These are phyloP conservation scores for Solanum hybrid DNA, from an alignment of 305 asterid genomes.

Conservation along the genomic window DNA sequence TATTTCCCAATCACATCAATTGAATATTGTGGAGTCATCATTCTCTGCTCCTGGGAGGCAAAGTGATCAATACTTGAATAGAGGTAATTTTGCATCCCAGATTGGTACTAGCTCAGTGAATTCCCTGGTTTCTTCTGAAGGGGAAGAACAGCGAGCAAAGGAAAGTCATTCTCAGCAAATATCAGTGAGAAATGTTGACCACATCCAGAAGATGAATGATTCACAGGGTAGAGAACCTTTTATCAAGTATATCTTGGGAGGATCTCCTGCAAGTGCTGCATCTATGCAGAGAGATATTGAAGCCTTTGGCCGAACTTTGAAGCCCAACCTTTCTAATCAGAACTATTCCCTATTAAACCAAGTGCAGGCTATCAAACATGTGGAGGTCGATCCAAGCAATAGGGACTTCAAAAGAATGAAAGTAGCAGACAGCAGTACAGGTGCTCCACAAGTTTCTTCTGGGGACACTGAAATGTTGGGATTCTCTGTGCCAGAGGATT, in stretches of 20 bases:
- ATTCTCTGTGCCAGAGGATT: slow-evolving; percentile 27
- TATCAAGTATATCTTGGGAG: slow-evolving; percentile 21
- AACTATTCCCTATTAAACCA: slow-evolving; percentile 37
- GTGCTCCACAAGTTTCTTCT: slow-evolving; percentile 32
- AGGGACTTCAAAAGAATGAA: slow-evolving; percentile 50
- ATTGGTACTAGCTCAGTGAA: slow-evolving; percentile 20
- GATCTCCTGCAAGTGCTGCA: slow-evolving; percentile 45
- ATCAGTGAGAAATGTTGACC: slow-evolving; percentile 20
- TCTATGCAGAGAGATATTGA: slow-evolving; percentile 51
- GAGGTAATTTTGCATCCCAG: slow-evolving; percentile 13
- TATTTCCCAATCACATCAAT: slow-evolving; percentile 28
- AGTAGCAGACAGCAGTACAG: slow-evolving; percentile 31
- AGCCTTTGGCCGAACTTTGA: slow-evolving; percentile 67
- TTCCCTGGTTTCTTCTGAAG: slow-evolving; percentile 26
- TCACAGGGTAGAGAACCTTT: slow-evolving; percentile 29
- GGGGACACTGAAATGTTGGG: slow-evolving; percentile 36
- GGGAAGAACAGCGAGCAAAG: slow-evolving; percentile 32
- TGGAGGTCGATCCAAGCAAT: slow-evolving; percentile 47
- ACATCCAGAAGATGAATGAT: slow-evolving; percentile 26
- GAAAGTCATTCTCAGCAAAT: slow-evolving; percentile 26
- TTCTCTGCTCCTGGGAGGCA: slow-evolving; percentile 30
- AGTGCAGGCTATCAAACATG: slow-evolving; percentile 27
- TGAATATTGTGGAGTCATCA: slow-evolving; percentile 51
- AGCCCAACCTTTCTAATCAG: slow-evolving; percentile 40
- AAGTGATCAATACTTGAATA: slow-evolving; percentile 21